These are phyloP conservation scores for Platanus orientalis DNA, from an alignment of 164 flowering plant species.

Conservation along the genomic window DNA sequence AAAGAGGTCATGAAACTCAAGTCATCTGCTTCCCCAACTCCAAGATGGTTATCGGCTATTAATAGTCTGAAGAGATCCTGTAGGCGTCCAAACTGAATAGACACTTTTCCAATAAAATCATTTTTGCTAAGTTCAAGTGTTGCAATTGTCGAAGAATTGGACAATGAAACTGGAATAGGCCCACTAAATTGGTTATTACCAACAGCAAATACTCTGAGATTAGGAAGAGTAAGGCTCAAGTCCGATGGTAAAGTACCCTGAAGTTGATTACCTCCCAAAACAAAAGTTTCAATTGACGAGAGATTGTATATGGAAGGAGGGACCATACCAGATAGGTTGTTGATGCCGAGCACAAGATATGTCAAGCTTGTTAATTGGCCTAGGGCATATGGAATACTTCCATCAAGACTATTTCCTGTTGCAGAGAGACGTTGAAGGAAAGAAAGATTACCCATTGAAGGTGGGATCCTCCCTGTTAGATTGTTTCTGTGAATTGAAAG, in stretches of 20 bases:
- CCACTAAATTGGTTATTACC: not conserved
- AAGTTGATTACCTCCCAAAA: not conserved
- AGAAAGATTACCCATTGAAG: slow-evolving; percentile 5
- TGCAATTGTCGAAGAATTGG: no score
- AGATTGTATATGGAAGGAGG: no score
- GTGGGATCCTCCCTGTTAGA: slow-evolving; percentile 7
- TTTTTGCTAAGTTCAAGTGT: not conserved
- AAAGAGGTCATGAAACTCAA: not conserved
- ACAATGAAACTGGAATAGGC: no score
- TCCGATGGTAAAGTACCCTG: not conserved
- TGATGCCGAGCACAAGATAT: not conserved
- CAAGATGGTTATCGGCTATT: not conserved
- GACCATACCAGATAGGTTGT: no score
- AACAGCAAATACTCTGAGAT: not conserved
- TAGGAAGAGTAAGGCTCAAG: no score
- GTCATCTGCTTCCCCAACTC: no score
- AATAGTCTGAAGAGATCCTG: not conserved
- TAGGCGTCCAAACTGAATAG: slow-evolving; percentile 7
- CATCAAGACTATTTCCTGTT: not conserved
- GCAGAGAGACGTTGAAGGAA: no score
- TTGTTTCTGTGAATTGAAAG: not conserved
- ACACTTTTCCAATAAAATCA: slow-evolving; percentile 12
- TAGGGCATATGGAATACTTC: no score
- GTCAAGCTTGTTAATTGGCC: not conserved
- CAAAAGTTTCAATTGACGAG: not conserved